phyloP scores from a whole-genome alignment of 225 moss, liverwort and hornwort species.

The Pseudoscleropodium purum region DNA sequence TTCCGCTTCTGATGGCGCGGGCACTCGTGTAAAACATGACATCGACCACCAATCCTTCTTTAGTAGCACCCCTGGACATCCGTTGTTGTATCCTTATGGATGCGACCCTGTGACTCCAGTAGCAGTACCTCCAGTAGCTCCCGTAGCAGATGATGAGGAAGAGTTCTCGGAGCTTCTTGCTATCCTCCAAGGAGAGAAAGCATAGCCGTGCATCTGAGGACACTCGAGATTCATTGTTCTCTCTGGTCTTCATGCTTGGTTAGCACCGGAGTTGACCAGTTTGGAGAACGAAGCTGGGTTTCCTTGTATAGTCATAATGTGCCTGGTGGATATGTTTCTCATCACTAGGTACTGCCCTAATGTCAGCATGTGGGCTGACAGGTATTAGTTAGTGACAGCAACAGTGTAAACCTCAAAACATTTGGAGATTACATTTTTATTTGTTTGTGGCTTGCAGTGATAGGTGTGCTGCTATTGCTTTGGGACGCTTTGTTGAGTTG shows the following conservation, averaged over 20 bases:
- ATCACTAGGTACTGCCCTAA: conserved; percentile 6
- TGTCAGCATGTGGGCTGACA: conserved; percentile 34
- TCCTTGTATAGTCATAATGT: conserved; percentile 47
- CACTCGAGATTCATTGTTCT: not conserved
- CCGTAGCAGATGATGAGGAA: conserved; percentile 64
- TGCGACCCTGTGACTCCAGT: conserved; percentile 13
- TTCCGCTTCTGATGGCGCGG: conserved; percentile 22
- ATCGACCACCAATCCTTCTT: conserved; percentile 67
- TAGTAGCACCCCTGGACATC: conserved; percentile 31
- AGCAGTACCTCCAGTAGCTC: conserved; percentile 9
- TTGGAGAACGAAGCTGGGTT: conserved; percentile 3
- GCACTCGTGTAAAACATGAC: conserved; percentile 42
- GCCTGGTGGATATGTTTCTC: conserved; percentile 5
- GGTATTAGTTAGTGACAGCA: conserved; percentile 21
- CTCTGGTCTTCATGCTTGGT: not conserved
- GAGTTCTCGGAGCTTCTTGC: conserved; percentile 81
- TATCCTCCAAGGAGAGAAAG: conserved; percentile 40
- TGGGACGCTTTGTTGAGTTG: not conserved
- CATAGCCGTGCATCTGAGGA: not conserved
- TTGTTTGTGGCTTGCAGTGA: conserved; percentile 5
- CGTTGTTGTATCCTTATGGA: conserved; percentile 36
- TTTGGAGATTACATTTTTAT: conserved; percentile 23
- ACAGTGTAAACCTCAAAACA: conserved; percentile 18
- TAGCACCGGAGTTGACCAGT: conserved; percentile 1
- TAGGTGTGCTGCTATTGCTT: not conserved